These are phyloP conservation scores for Patellifolia procumbens DNA, from an alignment of 179 eudicot genomes.

Conservation along the genomic window DNA sequence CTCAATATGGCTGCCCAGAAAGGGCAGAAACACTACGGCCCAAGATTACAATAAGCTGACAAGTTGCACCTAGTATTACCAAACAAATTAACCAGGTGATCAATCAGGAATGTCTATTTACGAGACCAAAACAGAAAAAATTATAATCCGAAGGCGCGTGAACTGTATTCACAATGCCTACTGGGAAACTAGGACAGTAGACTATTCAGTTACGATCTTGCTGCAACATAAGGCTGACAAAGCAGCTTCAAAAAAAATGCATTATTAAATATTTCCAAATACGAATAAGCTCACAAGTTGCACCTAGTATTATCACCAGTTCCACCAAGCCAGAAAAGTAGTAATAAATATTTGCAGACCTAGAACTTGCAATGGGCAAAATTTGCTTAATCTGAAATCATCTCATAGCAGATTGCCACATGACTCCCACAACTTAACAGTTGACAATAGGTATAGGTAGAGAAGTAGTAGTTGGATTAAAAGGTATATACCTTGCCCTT, in stretches of 20 bases:
- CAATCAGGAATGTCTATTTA: not conserved
- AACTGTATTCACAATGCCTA: not conserved
- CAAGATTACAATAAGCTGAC: not conserved
- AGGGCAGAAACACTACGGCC: not conserved
- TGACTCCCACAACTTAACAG: not conserved
- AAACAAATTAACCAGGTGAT: not conserved
- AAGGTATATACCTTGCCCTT: conserved; percentile 49
- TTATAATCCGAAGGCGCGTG: not conserved
- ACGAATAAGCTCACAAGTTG: not conserved
- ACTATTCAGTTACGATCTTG: not conserved
- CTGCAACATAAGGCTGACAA: not conserved
- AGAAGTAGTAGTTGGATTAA: not conserved
- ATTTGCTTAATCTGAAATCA: not conserved
- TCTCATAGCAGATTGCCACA: not conserved
- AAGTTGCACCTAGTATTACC: too few relatives aligned
- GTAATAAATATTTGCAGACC: not conserved
- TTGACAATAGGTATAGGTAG: not conserved
- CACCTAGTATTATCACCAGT: not conserved
- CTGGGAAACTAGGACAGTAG: not conserved
- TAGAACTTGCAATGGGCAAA: not conserved
- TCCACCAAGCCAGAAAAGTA: conserved; percentile 1
- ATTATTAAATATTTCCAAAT: not conserved
- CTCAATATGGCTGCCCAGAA: not conserved
- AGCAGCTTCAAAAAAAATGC: not conserved
- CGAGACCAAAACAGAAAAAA: not conserved